Evolutionary conservation across 768 basidiomycete species (phyloP), one percentile per base, ranked within the genome.

Genomic region (Lactarius indigo): DNA sequence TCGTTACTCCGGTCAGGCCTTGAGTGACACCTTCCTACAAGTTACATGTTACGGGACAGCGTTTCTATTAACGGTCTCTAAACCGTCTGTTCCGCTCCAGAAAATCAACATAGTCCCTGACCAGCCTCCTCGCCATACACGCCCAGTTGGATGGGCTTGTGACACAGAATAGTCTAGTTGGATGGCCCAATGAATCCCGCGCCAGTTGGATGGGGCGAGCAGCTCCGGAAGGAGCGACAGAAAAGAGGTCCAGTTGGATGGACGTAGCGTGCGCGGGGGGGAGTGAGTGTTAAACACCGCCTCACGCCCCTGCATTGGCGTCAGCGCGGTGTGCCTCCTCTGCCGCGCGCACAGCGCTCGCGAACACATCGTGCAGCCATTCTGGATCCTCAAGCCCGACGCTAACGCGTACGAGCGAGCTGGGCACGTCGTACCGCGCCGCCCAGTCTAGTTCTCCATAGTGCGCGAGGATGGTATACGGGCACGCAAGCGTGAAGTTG

Each of bases 401-500:
- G 69, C 90, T 94, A 37, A 98, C 84, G 65, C 96, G 82, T 12
- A 99, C 92, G 54, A 99, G 77, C 5, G 87, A 87, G 61, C 79
- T 79, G 73, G 96, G 92, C 15, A 99, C 92, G 23, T 92, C 95
- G 77, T 85, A 96, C 68, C 82, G 78, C 59, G 85, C 88, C 18
- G 96, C 96, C 96, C 96, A 99, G 42, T 90, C 92, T 68, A 96
- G 78, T 77, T 99, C 96, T 1, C 78, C 74, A 70, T 87, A 98
- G 76, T 98, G 96, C 42, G 92, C 96, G 30, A 99, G 81, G 65
- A 98, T 87, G 12, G 93, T 92, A 75, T 93, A 98, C 30, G 96
- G 96, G 70, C 88, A 95, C 37, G 94, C 94, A 35, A 98, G 83
- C 2, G 96, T 98, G 76, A 98, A 98, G 81, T 94, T 97, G 26